Base-by-base conservation (phyloP, 2,329 filamentous ascomycete genomes). In the Dactylellina cionopaga region DNA sequence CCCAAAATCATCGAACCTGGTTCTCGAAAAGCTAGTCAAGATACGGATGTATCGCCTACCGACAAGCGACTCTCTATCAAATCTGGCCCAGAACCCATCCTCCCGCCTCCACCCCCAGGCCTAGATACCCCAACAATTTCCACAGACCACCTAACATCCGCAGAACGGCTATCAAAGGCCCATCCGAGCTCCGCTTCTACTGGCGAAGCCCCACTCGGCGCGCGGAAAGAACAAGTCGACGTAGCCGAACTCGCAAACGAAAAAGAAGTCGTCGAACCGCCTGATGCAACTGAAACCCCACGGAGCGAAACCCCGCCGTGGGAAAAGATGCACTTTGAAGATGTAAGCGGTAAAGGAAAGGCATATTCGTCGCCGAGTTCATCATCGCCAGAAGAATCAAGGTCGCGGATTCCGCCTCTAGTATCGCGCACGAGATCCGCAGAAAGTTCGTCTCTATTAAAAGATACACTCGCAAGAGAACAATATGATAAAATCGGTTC, bases 21-120 rank as follows among this genome's bases (percentile, higher is more conserved):
- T n/a, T 71, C 66, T 17, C 59, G 66, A 7, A 71, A 71, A 39
- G 49, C 49, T 5, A 71, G 66, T 24, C 66, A 71, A 35, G 66
- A 71, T 29, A 71, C 66, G 5, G 58, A 71, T 9, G 54, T 71
- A 15, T 63, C 66, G 2, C 56, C 55, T 9, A 63, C 66, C 13
- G 51, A 58, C 37, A 63, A 63, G 47, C 58, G 49, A n/a, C 66
- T 56, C 10, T 58, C 66, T 27, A 71, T 56, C 5, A 63, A 63
- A 35, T 63, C 27, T 9, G 66, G 58, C 1, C 56, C 66, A 7
- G 66, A 71, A 17, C 66, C 66, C 9, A 19, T 71, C 3, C 51
- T 71, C 3, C 66, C 66, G 17, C 66, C 66, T 10, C 56, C 58
- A 4, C 59, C 66, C 7, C 66, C 66, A 1, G 51, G 51, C 2